Percentiles rank a stretch among this genome's conserved stretches.
These are phyloP conservation scores for Candida xiaguanensis DNA, from an alignment of 805 yeast species.

Conservation along the genomic window DNA sequence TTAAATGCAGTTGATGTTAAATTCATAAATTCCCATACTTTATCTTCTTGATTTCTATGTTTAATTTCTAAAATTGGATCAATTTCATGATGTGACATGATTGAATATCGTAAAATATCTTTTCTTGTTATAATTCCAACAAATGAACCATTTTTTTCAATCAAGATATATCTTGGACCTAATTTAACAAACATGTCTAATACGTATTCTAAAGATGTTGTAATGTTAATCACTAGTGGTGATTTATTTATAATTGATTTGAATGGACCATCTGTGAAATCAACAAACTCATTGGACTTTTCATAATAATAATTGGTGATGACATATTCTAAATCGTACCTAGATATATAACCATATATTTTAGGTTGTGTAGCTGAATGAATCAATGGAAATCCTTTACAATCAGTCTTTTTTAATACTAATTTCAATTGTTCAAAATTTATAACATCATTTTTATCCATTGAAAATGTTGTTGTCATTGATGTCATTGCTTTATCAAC, in stretches of 20 bases:
- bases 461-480: conserved; percentile 34
- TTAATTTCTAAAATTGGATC: conserved; percentile 10
- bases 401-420: conserved; percentile 29
- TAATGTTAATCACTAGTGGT: conserved; percentile 57
- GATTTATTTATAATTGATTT: conserved; percentile 44
- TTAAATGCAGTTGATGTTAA: conserved; percentile 15
- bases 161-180: conserved; percentile 75
- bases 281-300: conserved; percentile 3
- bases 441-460: conserved; percentile 22
- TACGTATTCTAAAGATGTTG: conserved; percentile 56
- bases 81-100: conserved; percentile 23
- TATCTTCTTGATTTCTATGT: conserved; percentile 24
- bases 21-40: conserved; percentile 33
- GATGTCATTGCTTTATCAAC: conserved; percentile 59
- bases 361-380: conserved; percentile 31
- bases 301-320: conserved; percentile 17
- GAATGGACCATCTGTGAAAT: conserved; percentile 13
- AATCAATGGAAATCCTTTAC: conserved; percentile 55
- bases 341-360: conserved; percentile 44
- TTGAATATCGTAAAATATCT: conserved; percentile 68
- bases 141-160: conserved; percentile 53
- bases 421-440: conserved; percentile 28
- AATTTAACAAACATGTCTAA: conserved; percentile 68
- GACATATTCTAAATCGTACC: conserved; percentile 36
- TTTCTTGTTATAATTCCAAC: conserved; percentile 83